phyloP scores from a whole-genome alignment of 2,329 filamentous ascomycete genomes.

The Sclerotinia subarctica region DNA sequence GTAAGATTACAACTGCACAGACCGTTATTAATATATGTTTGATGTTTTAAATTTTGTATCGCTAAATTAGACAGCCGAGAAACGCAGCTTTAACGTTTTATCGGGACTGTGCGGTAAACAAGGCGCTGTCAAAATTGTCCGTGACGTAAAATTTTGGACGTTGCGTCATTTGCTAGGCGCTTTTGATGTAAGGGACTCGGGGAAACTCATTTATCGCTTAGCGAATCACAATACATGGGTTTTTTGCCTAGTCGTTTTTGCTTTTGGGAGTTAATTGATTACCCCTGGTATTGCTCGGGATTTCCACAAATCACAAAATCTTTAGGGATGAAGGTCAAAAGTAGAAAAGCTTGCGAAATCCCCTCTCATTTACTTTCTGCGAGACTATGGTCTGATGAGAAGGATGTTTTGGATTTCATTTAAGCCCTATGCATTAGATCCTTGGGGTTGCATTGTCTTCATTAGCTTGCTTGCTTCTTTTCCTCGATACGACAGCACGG shows the following conservation, averaged over 20 bases:
- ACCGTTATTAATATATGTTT: no score
- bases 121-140: no score
- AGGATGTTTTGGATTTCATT: background rate
- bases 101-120: background rate
- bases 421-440: constrained; percentile 1
- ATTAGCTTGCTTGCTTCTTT: background rate
- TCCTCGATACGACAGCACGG: background rate
- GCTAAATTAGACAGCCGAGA: background rate
- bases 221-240: no score
- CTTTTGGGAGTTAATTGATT: no score
- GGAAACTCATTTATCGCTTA: no score
- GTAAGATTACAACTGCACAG: background rate
- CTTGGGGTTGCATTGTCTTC: background rate
- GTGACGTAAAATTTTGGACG: background rate
- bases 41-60: background rate
- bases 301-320: background rate
- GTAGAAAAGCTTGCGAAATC: constrained; percentile 10
- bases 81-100: background rate
- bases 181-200: no score
- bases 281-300: background rate
- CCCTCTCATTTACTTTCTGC: background rate
- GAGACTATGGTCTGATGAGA: background rate
- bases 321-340: background rate
- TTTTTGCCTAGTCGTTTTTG: no score
- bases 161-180: no score